Conservation (phyloP, 495 filamentous ascomycete species). For the Trichoderma orchidacearum region DNA sequence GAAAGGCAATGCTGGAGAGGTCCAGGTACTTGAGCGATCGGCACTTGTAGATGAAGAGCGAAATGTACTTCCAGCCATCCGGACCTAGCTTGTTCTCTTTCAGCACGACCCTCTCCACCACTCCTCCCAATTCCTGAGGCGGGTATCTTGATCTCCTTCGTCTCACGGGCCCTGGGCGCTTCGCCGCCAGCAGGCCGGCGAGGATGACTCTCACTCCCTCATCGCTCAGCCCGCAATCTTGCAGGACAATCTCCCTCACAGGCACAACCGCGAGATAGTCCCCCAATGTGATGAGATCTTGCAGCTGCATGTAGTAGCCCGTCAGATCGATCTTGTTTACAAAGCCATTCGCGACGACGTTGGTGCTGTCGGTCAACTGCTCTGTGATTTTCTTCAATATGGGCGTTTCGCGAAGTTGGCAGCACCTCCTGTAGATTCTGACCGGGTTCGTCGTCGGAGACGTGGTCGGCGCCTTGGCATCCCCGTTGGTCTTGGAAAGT, state of each 20-base stretch:
- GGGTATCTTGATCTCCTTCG: conserved; percentile 23
- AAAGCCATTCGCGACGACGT: conserved; percentile 47
- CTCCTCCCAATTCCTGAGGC: conserved; percentile 35
- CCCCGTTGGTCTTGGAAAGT: conserved; percentile 9
- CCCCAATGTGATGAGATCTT: conserved; percentile 73
- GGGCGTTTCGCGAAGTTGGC: conserved; percentile 81
- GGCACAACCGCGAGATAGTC: conserved; percentile 94
- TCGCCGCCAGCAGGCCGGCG: conserved; percentile 73
- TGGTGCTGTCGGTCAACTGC: conserved; percentile 60
- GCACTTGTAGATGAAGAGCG: conserved; percentile 80
- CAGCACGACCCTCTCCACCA: conserved; percentile 77
- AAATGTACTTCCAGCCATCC: conserved; percentile 86
- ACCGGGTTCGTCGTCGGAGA: conserved; percentile 77
- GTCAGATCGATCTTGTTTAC: conserved; percentile 73
- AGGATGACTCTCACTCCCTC: conserved; percentile 77
- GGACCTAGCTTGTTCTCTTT: conserved; percentile 81
- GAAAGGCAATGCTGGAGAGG: conserved; percentile 75
- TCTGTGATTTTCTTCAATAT: conserved; percentile 80
- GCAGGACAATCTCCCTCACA: conserved; percentile 68
- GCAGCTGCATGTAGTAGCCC: conserved; percentile 66
- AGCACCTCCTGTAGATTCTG: conserved; percentile 88
- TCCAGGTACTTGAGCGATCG: conserved; percentile 77
- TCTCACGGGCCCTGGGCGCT: conserved; percentile 35
- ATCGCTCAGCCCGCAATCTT: conserved; percentile 76
- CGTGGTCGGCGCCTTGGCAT: conserved; percentile 43